Base-by-base conservation (phyloP, 1,139 yeast species). In the Lizanozyma gosingica region DNA sequence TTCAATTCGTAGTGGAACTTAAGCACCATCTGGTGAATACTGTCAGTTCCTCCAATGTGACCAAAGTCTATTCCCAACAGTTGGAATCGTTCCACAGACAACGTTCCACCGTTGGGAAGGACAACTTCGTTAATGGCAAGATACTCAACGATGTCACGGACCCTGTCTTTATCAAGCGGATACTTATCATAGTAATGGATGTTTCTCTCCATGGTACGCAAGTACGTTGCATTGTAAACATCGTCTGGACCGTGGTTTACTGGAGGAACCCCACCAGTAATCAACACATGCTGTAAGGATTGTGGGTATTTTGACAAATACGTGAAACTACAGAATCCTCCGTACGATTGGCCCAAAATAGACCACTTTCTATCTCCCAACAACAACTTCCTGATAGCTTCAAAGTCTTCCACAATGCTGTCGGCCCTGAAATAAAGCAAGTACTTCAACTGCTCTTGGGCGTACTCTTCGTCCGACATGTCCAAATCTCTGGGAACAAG, bases 201-300 rank as follows among this genome's bases (percentile, higher is more conserved):
- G 49, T 77, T 76, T 41, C 80, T 56, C 39, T 73, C 76, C 16
- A 44, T 56, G 4, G 78, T 71, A 16, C 76, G 55, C 33, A 59
- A 51, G 42, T 68, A 73, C 2, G 80, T 72, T 2, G 72, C 72
- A 14, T 41, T 41, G 48, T 76, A 76, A 11, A 77, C 80, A 35
- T 71, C 69, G 41, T 72, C 77, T 2, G 71, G 68, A 1, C 59
- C 50, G 35, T 48, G 50, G 3, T 61, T 63, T 6, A 72, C 55
- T 1, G 82, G 82, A 1, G 83, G 81, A 15, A 76, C 63, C 2
- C 82, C 83, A 3, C 81, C 83, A 2, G 82, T 71, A 15, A 76
- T 53, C 17, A 76, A 49, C 4, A 67, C 69, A 39, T 64, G 68
- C 38, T 56, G 57, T 33, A 75, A 46, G 1, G 71, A 55, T 0